A percentile compares a stretch with the other conserved stretches of the same genome.
These are phyloP conservation scores for Ophiostoma fasciatum DNA, from an alignment of 2,329 filamentous ascomycete species.

Conservation along the genomic window DNA sequence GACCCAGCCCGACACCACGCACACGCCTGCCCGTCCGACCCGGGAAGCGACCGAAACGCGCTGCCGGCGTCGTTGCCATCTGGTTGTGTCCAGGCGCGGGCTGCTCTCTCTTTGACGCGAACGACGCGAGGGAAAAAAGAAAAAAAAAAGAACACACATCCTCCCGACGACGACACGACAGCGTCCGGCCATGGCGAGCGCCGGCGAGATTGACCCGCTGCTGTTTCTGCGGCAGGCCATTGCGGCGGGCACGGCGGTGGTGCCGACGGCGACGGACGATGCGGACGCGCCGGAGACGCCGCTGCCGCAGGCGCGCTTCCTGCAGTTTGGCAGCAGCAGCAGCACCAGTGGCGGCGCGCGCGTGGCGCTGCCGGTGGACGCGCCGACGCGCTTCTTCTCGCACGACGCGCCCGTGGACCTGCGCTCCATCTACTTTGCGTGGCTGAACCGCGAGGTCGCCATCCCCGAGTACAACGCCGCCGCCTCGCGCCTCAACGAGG, in stretches of 20 bases:
- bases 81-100: no score
- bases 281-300: slow-evolving; percentile 44
- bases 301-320: slow-evolving; percentile 62
- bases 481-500: slow-evolving; percentile 65
- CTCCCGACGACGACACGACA: no score
- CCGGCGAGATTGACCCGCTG: slow-evolving; percentile 46
- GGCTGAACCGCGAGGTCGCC: slow-evolving; percentile 79
- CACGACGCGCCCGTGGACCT: slow-evolving; percentile 61
- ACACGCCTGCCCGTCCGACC: no score
- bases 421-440: slow-evolving; percentile 91
- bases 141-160: no score
- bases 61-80: no score
- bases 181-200: slow-evolving; percentile 1
- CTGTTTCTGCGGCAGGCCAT: slow-evolving; percentile 75
- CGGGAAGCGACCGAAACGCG: no score
- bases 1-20: no score
- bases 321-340: slow-evolving; percentile 53
- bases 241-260: slow-evolving; percentile 50
- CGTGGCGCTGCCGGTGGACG: slow-evolving; percentile 51
- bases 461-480: slow-evolving; percentile 86
- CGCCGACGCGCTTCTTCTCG: slow-evolving; percentile 78
- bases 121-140: no score
- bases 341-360: slow-evolving; percentile 26
- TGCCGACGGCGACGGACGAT: slow-evolving; percentile 59
- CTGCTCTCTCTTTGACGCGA: no score